Evolutionary conservation across 2,329 filamentous ascomycete genomes (phyloP), one percentile per base, ranked within the genome.

Genomic region (Aspergillus tamarii): DNA sequence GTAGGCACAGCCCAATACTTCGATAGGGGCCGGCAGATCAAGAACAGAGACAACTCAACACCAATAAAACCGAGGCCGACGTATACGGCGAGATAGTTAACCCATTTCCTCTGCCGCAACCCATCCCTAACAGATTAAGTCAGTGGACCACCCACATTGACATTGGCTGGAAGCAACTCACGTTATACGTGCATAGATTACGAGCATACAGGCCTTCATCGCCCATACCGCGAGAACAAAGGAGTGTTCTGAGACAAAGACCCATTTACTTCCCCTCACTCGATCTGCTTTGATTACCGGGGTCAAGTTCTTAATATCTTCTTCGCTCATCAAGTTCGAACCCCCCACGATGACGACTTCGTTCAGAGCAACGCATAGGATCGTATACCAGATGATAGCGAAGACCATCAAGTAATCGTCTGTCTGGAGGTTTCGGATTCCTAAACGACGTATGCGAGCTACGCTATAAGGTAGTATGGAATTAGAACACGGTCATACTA

Each of bases 171-270:
- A 16, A 54, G 26, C 43, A 10, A 66, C 73, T 54, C 74, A 81
- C 74, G 83, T 85, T 75, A 85, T 81, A 45, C 83, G 81, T 36
- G 76, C 74, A 72, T 85, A 85, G 69, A 87, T 84, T 45, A 84
- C 76, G 67, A 86, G 73, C 72, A 87, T 80, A 69, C 84, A 85
- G 28, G 80, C 75, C 66, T 87, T 87, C 66, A 84, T 77, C 19
- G 80, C 72, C 84, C 84, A 87, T 36, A 80, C 72, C 4, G 75
- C 73, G n/a, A 87, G 78, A 21, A 89, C 78, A 78, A 91, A 89
- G 69, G 84, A 83, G 74, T 89, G 81, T 67, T 90, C 87, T 3
- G 86, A 84, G 10, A 88, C 83, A 43, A 89, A 79, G 0, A 89
- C 87, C 78, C 87, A 84, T 79, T 89, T 89, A 53, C 85, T 88